phyloP scores from a whole-genome alignment of 2,329 filamentous ascomycete genomes.

The Colletotrichum sp. region DNA sequence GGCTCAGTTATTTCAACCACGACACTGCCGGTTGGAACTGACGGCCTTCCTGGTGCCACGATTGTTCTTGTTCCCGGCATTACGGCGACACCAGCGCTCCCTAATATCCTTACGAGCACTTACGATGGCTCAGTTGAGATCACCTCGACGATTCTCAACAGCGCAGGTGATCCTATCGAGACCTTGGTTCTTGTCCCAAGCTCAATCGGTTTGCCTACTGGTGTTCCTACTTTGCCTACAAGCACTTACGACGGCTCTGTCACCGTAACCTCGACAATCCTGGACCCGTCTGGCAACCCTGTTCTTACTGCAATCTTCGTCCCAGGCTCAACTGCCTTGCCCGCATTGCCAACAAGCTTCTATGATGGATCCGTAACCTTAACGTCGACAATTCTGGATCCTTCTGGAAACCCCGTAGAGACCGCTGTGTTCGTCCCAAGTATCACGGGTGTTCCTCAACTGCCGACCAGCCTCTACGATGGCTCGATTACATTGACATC shows the following conservation, averaged over 20 bases:
- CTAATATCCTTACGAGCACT: not conserved
- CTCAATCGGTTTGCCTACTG: not conserved
- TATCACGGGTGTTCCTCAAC: not conserved
- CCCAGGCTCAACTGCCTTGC: not conserved
- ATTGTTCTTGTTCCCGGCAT: not conserved
- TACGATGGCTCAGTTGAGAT: not conserved
- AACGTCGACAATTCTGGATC: not conserved
- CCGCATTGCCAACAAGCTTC: not conserved
- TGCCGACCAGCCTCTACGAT: not conserved
- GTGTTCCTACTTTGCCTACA: not conserved
- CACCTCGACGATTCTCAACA: not conserved
- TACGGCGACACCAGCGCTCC: not conserved
- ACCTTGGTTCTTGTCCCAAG: not conserved
- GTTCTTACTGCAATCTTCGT: not conserved
- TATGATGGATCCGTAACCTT: not conserved
- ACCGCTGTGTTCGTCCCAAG: not conserved
- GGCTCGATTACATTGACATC: not conserved
- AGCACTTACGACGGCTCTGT: not conserved
- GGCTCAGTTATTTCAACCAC: not conserved
- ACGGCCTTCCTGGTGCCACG: not conserved
- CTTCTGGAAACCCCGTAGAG: not conserved
- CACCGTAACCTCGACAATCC: not conserved
- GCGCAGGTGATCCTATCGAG: not conserved
- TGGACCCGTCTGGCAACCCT: not conserved
- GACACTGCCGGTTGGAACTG: not conserved